Evolutionary conservation across 2,329 filamentous ascomycete genomes (phyloP).

Genomic region (Fusarium foetens): DNA sequence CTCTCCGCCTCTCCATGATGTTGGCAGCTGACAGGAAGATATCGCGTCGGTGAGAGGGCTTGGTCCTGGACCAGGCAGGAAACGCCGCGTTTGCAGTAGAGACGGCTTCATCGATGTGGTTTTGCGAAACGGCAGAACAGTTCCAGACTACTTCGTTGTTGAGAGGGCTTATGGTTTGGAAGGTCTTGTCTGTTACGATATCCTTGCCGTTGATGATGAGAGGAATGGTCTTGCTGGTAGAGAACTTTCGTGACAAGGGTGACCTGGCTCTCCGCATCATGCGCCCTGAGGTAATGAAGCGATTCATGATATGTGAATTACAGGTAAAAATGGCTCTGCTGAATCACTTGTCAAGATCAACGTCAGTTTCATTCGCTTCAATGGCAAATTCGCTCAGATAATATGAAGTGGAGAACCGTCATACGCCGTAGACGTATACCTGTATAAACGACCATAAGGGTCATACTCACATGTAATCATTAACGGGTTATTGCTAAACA

Average conservation of each 20-base stretch:
- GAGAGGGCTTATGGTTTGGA: slow-evolving; percentile 8
- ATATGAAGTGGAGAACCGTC: background rate
- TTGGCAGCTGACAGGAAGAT: slow-evolving; percentile 20
- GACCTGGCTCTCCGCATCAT: background rate
- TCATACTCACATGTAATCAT: background rate
- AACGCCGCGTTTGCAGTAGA: slow-evolving; percentile 9
- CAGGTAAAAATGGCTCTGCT: background rate
- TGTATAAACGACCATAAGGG: background rate
- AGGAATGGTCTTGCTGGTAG: background rate
- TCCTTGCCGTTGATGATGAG: slow-evolving; percentile 24
- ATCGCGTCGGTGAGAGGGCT: slow-evolving; percentile 10
- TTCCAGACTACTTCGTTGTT: slow-evolving; percentile 20
- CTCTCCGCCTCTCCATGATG: slow-evolving; percentile 1
- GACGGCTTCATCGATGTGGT: slow-evolving; percentile 6
- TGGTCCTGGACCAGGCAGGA: slow-evolving; percentile 10
- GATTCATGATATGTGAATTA: background rate
- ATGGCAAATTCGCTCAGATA: background rate
- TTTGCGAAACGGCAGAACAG: slow-evolving; percentile 6
- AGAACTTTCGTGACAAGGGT: background rate
- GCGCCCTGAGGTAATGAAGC: background rate
- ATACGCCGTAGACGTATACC: background rate
- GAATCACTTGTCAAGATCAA: background rate
- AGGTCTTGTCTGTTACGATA: slow-evolving; percentile 3
- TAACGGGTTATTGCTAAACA: background rate
- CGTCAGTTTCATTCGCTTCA: background rate